Evolutionary conservation across 2,329 filamentous ascomycete species (phyloP).

Genomic region (Colletotrichum salicis): DNA sequence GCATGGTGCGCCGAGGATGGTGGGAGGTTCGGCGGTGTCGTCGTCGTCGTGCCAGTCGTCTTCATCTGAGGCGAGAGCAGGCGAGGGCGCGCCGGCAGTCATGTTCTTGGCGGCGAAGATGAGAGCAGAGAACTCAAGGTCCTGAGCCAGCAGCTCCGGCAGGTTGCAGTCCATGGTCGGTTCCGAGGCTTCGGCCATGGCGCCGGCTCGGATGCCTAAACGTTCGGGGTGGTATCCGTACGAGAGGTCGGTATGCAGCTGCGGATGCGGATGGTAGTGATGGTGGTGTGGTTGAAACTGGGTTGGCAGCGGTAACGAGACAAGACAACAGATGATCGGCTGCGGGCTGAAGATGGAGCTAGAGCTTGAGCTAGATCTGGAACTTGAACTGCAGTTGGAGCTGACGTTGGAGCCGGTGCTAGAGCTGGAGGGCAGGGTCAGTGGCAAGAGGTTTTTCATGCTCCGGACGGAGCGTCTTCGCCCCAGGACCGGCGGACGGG

Average conservation of each 20-base stretch:
- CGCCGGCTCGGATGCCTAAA: constrained; percentile 32
- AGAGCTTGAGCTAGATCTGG: constrained; percentile 38
- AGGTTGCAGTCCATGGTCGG: constrained; percentile 56
- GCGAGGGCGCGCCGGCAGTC: constrained; percentile 61
- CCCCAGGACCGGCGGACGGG: constrained; percentile 35
- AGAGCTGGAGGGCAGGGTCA: constrained; percentile 45
- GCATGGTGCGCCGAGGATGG: constrained; percentile 18
- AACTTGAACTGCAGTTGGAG: constrained; percentile 37
- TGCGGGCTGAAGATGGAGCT: constrained; percentile 38
- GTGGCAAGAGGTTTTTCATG: constrained; percentile 52
- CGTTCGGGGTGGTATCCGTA: constrained; percentile 17
- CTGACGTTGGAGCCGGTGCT: constrained; percentile 35
- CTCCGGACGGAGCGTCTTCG: constrained; percentile 50
- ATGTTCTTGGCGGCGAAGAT: constrained; percentile 62
- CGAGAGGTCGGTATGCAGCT: constrained; percentile 1
- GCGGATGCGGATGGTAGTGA: background rate
- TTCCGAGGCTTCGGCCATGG: constrained; percentile 36
- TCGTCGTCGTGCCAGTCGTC: constrained; percentile 29
- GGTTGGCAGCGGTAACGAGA: constrained; percentile 5
- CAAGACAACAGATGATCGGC: constrained; percentile 17
- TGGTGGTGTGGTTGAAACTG: constrained; percentile 15
- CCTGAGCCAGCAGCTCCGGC: constrained; percentile 65
- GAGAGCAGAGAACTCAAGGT: constrained; percentile 60
- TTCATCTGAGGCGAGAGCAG: constrained; percentile 45
- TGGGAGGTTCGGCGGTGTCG: constrained; percentile 16